Evolutionary conservation across 2,329 filamentous ascomycete species (phyloP), one percentile per base, ranked within the genome.

Genomic region (Fusarium camptoceras): DNA sequence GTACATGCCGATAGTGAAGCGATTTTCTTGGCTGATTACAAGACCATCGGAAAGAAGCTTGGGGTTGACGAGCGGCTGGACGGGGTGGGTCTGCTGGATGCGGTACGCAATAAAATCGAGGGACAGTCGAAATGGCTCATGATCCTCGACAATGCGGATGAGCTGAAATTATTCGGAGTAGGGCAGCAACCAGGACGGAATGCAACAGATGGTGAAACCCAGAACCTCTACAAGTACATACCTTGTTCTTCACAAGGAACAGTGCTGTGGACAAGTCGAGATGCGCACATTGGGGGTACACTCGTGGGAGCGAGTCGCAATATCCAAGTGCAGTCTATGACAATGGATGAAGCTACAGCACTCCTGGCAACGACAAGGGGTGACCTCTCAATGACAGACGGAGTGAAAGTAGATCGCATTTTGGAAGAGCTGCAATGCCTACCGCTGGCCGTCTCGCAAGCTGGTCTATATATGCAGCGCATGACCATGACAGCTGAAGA

Each of bases 1-100:
- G 74, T 79, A 3, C 75, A 79, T 59, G 78, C 78, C 27, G 76
- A 78, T 42, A 76, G 64, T 42, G 64, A 74, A 56, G 64, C 75
- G 20, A 78, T 73, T 27, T 78, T 81, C 50, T 34, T 55, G 12
- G 47, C 75, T 12, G 74, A 76, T 54, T 80, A 77, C 49, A 75
- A 70, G 53, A 47, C 60, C 3, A 78, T 81, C 47, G 76, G 73
- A 0, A 72, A 60, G 50, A 71, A 68, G 12, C 66, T 78, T 1
- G 47, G 70, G 6, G 28, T 80, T 18, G 55, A 68, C 34, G 25
- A 42, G 16, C 63, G 62, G 20, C 62, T 78, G 12, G 67, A 72
- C 22, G 75, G 69, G 12, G 20, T 62, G 9, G 66, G 72, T 6
- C 34, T 79, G 15, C 27, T 69, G 1, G 12, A 44, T 18, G 55